Evolutionary conservation across 176 grass and related monocot genomes (phyloP), one percentile per base, ranked within the genome.

Genomic region (Dendrocalamus sinicus): DNA sequence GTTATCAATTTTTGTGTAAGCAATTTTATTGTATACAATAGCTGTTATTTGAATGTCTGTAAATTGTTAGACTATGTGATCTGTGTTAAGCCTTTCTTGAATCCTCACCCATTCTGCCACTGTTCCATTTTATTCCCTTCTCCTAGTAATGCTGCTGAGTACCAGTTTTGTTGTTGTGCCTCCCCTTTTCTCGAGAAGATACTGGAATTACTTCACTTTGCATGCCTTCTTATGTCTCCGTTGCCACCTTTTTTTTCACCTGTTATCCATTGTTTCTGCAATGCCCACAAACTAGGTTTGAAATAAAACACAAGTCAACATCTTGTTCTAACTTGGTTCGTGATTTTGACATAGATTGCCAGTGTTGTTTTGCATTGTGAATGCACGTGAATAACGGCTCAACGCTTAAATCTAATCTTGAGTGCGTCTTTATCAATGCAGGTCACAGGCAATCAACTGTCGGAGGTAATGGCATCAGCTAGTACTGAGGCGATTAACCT

Each of bases 401-500:
- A 26, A 35, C 64, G 28, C 19, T 51, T 82, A 26, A 26, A 84
- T 84, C 8, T 64, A 43, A 77, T 68, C 46, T 67, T 67, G n/a
- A 40, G 8, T 0, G 51, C 54, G 9, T 82, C 46, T 77, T 80
- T 83, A 64, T 80, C 11, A 23, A 88, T 88, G 61, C 68, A 97
- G 95, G 41, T 91, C 68, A 73, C 48, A 70, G 83, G 90, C 69
- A 89, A 60, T 90, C 87, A 90, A 86, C 86, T 97, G 48, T 88
- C 92, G 0, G 92, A 71, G 85, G 83, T 97, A 70, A 89, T 97
- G 86, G 55, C 58, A 81, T 89, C 95, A 57, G 78, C 84, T 79
- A 97, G 92, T 81, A 80, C 64, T 4, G 92, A 97, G 19, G 95
- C 95, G 16, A n/a, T 97, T 30, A 70, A 91, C 83, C 90, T 97